These are phyloP conservation scores for Cucumis melo DNA, from an alignment of 306 rosid genomes.

Conservation along the genomic window DNA sequence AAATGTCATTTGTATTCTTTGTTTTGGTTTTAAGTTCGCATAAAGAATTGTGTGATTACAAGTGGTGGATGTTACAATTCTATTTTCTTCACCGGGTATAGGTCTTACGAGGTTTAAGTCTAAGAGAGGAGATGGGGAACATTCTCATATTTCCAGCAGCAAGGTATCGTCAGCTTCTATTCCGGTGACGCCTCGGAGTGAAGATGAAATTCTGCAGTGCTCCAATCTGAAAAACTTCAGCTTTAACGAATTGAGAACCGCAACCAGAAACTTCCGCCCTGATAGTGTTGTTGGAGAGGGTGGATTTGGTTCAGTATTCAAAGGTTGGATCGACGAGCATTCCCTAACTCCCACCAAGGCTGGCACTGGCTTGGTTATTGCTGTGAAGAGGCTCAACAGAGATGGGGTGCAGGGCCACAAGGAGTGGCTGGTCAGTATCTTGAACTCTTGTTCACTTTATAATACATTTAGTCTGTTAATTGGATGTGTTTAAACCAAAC, in stretches of 20 bases:
- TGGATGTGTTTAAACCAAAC: neutral
- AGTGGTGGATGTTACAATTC: neutral
- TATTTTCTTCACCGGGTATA: neutral
- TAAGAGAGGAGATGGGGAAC: constrained; percentile 45
- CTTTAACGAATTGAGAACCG: constrained; percentile 52
- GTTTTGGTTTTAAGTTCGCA: neutral
- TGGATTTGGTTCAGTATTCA: constrained; percentile 92
- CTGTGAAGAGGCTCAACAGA: constrained; percentile 85
- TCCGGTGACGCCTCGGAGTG: constrained; percentile 56
- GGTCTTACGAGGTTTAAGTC: constrained; percentile 48
- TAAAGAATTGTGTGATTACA: neutral
- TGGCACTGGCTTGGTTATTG: constrained; percentile 68
- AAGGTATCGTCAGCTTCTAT: constrained; percentile 44
- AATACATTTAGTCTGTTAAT: neutral
- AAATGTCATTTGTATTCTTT: neutral
- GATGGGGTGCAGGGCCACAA: constrained; percentile 88
- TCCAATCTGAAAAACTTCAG: constrained; percentile 54
- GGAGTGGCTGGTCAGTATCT: constrained; percentile 77
- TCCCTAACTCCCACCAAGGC: constrained; percentile 60
- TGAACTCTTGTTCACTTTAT: neutral
- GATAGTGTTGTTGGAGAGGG: constrained; percentile 95
- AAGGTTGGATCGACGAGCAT: constrained; percentile 86
- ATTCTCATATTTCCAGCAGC: constrained; percentile 34
- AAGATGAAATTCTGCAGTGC: constrained; percentile 68
- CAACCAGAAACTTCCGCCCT: constrained; percentile 86